Conservation (phyloP, 192 early-diverging fungal species). For the Lunasporangiospora selenospora region DNA sequence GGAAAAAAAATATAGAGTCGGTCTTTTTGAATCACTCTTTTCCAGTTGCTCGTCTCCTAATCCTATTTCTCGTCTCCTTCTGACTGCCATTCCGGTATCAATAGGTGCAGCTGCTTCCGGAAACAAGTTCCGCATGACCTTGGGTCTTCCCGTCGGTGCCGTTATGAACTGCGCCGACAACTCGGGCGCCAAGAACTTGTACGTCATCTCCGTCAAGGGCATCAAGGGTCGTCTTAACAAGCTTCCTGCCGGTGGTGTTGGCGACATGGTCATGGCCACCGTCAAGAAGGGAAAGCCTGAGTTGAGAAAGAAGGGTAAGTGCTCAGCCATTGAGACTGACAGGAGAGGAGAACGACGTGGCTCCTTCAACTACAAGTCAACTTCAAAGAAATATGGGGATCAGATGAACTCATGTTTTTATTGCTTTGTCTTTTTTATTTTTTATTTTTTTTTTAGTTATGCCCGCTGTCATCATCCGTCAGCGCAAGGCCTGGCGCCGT, state of each 20-base stretch:
- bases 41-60: too few species aligned
- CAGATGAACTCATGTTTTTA: too few species aligned
- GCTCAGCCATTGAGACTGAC: too few species aligned
- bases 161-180: conserved; percentile 99
- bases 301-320: conserved; percentile 97
- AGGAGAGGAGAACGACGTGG: too few species aligned
- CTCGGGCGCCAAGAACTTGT: conserved; percentile 99
- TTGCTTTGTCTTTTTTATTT: conserved; percentile 15
- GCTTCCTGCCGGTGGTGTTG: conserved; percentile 96
- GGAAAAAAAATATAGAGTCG: too few species aligned
- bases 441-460: conserved; percentile 66
- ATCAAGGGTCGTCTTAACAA: conserved; percentile 97
- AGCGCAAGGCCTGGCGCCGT: conserved; percentile 99
- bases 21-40: too few species aligned
- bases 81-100: too few species aligned
- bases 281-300: conserved; percentile 99
- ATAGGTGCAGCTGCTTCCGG: conserved; percentile 76
- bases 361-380: too few species aligned
- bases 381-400: too few species aligned
- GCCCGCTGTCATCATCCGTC: conserved; percentile 99
- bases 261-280: conserved; percentile 99
- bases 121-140: conserved; percentile 99
- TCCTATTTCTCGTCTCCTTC: too few species aligned
- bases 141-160: conserved; percentile 92
- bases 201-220: conserved; percentile 97